These are phyloP conservation scores for Bipolaris gigantea DNA, from an alignment of 2,329 filamentous ascomycete genomes.

Conservation along the genomic window DNA sequence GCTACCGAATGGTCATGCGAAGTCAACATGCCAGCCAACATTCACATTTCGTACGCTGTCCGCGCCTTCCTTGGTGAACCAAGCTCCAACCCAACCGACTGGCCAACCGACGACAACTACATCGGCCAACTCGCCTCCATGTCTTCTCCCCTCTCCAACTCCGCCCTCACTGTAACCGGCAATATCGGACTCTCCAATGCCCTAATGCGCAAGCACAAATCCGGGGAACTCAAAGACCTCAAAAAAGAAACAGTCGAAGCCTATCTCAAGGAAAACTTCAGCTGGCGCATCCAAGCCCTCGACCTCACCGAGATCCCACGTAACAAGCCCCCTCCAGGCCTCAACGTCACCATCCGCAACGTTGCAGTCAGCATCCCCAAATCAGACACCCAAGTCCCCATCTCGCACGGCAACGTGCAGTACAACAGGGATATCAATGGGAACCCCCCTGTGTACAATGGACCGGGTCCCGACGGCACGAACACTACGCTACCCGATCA, in stretches of 20 bases:
- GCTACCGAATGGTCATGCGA: slow-evolving; percentile 33
- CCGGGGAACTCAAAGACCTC: slow-evolving; percentile 32
- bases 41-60: slow-evolving; percentile 37
- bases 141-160: slow-evolving; percentile 42
- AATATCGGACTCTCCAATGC: slow-evolving; percentile 46
- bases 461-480: slow-evolving; percentile 19
- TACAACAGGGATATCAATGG: slow-evolving; percentile 33
- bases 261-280: slow-evolving; percentile 35
- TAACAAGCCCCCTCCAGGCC: slow-evolving; percentile 28
- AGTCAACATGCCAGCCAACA: slow-evolving; percentile 39
- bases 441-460: slow-evolving; percentile 28
- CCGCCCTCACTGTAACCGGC: slow-evolving; percentile 45
- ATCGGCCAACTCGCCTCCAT: slow-evolving; percentile 48
- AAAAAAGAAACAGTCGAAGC: slow-evolving; percentile 23
- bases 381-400: slow-evolving; percentile 30
- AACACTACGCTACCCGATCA: slow-evolving; percentile 17
- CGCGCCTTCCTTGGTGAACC: slow-evolving; percentile 38
- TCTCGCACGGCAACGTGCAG: slow-evolving; percentile 25
- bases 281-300: slow-evolving; percentile 37
- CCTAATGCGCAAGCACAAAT: slow-evolving; percentile 30
- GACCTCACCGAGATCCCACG: slow-evolving; percentile 36
- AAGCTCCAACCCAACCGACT: slow-evolving; percentile 26
- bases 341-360: slow-evolving; percentile 35
- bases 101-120: slow-evolving; percentile 46
- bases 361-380: slow-evolving; percentile 30